A percentile compares a stretch with the other conserved stretches of the same genome.
Evolutionary conservation across 176 grass and related monocot species (phyloP).

Genomic region (Tuctoria greenei): DNA sequence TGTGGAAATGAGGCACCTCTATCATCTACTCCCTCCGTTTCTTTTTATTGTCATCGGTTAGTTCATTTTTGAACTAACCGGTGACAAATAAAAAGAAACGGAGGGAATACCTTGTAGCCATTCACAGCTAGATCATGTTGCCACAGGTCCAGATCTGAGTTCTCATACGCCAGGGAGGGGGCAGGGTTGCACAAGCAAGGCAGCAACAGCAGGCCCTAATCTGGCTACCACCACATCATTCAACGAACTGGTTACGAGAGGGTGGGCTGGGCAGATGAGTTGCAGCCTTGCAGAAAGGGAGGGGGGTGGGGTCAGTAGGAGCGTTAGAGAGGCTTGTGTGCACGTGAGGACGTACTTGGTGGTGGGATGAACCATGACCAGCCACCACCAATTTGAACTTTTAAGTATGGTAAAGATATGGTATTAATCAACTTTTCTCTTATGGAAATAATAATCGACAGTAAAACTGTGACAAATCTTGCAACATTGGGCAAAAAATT

Average conservation of each 20-base stretch:
- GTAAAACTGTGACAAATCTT: background rate
- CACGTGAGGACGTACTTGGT: background rate
- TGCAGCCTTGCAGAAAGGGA: background rate
- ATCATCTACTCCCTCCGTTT: too few relatives aligned
- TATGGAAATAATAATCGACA: background rate
- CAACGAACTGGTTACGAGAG: background rate
- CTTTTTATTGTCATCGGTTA: too few relatives aligned
- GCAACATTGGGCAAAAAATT: conserved; percentile 5
- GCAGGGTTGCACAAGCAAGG: too few relatives aligned
- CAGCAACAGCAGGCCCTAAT: too few relatives aligned
- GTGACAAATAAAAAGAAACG: too few relatives aligned
- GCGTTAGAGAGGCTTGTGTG: background rate
- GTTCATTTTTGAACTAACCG: too few relatives aligned
- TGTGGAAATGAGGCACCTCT: too few relatives aligned
- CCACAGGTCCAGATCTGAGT: too few relatives aligned
- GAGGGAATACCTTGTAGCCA: too few relatives aligned
- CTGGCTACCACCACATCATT: background rate
- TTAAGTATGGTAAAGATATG: background rate
- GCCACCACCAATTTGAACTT: background rate
- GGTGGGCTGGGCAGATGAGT: background rate
- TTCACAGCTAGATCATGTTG: too few relatives aligned
- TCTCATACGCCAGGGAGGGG: too few relatives aligned
- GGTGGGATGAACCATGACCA: background rate
- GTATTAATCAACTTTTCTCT: background rate
- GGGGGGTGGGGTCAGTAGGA: too few relatives aligned